Evolutionary conservation across 768 basidiomycete genomes (phyloP).

Genomic region (Tylopilus intermedius): DNA sequence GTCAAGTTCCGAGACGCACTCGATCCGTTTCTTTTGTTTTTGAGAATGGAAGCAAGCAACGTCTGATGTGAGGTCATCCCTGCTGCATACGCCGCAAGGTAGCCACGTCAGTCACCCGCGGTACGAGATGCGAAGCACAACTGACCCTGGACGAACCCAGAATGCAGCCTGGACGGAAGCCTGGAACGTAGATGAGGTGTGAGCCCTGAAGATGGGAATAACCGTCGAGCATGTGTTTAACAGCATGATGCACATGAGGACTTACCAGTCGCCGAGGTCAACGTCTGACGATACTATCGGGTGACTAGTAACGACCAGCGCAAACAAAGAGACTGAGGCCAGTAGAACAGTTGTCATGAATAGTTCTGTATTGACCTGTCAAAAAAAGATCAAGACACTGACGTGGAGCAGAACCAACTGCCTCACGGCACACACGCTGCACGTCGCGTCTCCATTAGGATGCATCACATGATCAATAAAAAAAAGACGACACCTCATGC

Average conservation of each 20-base stretch:
- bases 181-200: slow-evolving; percentile 22
- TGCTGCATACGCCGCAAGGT: slow-evolving; percentile 12
- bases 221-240: slow-evolving; percentile 13
- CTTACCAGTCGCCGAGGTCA: slow-evolving; percentile 27
- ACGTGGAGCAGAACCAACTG: slow-evolving; percentile 19
- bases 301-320: slow-evolving; percentile 42
- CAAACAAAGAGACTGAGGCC: slow-evolving; percentile 36
- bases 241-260: slow-evolving; percentile 11
- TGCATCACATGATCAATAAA: slow-evolving; percentile 22
- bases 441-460: slow-evolving; percentile 25
- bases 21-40: slow-evolving; percentile 28
- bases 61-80: slow-evolving; percentile 15
- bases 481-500: not conserved
- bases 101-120: slow-evolving; percentile 11
- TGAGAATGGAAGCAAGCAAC: slow-evolving; percentile 30
- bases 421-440: slow-evolving; percentile 22
- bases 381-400: slow-evolving; percentile 3
- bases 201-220: slow-evolving; percentile 10
- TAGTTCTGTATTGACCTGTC: not conserved
- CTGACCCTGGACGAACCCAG: slow-evolving; percentile 34
- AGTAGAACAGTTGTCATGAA: slow-evolving; percentile 37
- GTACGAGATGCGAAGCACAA: slow-evolving; percentile 13
- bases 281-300: slow-evolving; percentile 30
- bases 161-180: slow-evolving; percentile 34
- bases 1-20: slow-evolving; percentile 26